phyloP scores from a whole-genome alignment of 202 grass and related monocot species.

The Bolboschoenoplectus hybrid region DNA sequence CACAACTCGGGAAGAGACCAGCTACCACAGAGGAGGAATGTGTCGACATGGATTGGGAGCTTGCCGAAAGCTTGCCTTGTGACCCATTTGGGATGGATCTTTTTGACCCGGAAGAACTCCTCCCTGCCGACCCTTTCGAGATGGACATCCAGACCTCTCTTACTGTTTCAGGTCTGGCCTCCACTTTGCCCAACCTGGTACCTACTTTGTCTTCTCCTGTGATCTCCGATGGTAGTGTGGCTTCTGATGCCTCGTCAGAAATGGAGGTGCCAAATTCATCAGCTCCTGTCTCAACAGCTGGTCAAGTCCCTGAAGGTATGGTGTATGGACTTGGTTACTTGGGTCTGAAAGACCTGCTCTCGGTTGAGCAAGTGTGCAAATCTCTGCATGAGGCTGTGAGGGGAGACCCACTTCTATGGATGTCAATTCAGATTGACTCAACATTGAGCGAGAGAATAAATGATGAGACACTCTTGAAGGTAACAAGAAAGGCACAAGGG shows the following conservation, averaged over 20 bases:
- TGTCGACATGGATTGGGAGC: constrained; percentile 46
- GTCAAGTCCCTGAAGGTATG: constrained; percentile 56
- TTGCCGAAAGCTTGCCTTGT: constrained; percentile 50
- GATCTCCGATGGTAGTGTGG: not conserved
- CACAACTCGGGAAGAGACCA: constrained; percentile 37
- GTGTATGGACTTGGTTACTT: constrained; percentile 55
- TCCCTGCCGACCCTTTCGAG: constrained; percentile 73
- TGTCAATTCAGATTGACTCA: constrained; percentile 61
- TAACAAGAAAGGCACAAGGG: constrained; percentile 58
- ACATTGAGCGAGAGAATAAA: constrained; percentile 50
- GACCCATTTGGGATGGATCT: constrained; percentile 54
- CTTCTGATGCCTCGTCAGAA: constrained; percentile 7
- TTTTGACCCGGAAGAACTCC: constrained; percentile 48
- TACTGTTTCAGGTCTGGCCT: constrained; percentile 29
- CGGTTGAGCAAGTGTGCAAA: constrained; percentile 71
- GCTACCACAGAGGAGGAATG: constrained; percentile 38
- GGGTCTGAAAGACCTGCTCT: constrained; percentile 63
- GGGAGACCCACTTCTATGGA: constrained; percentile 58
- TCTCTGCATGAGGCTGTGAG: constrained; percentile 49
- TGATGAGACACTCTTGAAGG: constrained; percentile 54
- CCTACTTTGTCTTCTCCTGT: not conserved
- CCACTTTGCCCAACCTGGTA: not conserved
- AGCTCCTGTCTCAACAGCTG: constrained; percentile 34
- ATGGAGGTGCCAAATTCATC: not conserved
- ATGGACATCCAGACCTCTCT: constrained; percentile 61